Evolutionary conservation across 2,329 filamentous ascomycete genomes (phyloP).

Genomic region (Verticillium nonalfalfae): DNA sequence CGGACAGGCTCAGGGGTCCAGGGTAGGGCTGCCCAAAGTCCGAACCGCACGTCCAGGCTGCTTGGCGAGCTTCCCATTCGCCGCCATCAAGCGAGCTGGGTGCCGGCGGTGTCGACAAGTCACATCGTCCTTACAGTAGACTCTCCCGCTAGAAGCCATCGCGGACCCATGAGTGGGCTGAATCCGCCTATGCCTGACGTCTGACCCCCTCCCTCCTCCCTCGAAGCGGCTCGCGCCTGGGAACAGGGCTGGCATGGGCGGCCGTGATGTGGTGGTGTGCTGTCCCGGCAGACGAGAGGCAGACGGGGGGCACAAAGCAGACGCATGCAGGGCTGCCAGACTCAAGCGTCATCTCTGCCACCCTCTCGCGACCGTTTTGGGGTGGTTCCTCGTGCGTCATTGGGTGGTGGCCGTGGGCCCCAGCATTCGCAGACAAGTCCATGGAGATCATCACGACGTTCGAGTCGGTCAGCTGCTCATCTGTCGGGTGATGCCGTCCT

Average conservation of each 20-base stretch:
- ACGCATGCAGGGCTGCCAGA: neutral
- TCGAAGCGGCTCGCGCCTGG: too few species aligned
- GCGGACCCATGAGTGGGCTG: neutral
- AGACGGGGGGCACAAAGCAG: neutral
- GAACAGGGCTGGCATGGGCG: too few species aligned
- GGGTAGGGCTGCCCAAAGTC: neutral
- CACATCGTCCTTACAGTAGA: neutral
- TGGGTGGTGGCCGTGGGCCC: neutral
- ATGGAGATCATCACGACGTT: too few species aligned
- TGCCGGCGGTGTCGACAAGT: neutral
- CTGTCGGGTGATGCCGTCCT: neutral
- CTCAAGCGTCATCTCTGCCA: too few species aligned
- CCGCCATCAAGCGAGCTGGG: neutral
- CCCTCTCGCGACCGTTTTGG: too few species aligned
- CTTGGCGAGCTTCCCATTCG: neutral
- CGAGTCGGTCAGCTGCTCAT: neutral
- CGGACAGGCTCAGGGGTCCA: neutral
- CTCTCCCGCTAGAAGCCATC: neutral
- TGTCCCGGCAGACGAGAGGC: neutral
- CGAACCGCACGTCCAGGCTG: neutral
- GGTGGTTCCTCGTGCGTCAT: neutral
- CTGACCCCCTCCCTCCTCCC: too few species aligned
- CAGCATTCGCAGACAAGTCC: too few species aligned
- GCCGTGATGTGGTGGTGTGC: neutral
- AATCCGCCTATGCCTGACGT: neutral